Base-by-base conservation (phyloP, 164 flowering plant genomes). In the Umbilicus rupestris region DNA sequence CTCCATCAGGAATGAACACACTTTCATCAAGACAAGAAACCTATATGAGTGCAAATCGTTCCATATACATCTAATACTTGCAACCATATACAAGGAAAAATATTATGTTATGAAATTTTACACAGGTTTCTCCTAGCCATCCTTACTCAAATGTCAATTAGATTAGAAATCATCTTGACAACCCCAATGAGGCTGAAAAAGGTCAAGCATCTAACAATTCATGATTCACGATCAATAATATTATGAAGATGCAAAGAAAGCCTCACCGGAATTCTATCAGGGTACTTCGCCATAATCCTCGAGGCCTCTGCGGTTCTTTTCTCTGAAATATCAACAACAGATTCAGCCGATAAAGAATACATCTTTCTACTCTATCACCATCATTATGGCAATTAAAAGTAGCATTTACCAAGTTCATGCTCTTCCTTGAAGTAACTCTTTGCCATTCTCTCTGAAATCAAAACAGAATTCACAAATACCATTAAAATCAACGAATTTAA, bases 181-280 rank as follows among this genome's bases (percentile, higher is more conserved):
- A 5, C 28, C 7, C 11, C 55, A 49, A 14, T 2, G 20, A n/a
- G 28, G 5, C 64, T 5, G 9, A 37, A 33, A 33, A 37, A 35
- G 8, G 15, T 62, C 42, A 17, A 12, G 24, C 39, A 62, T 39
- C 9, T 33, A 35, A 33, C 0, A 5, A 17, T 12, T 22, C 5
- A 31, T 31, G n/a, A 31, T n/a, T n/a, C n/a, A n/a, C n/a, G n/a
- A n/a, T n/a, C n/a, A n/a, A n/a, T 1, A 22, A 1, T 8, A 62
- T 33, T 59, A 29, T 3, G 11, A 29, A 7, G 39, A 59, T 19
- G n/a, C 64, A 31, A 29, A n/a, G n/a, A 60, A 7, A 29, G n/a
- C 73, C 90, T 83, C 74, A 90, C 97, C 72, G 97, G 97, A 77
- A 90, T 85, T 60, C 95, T 84, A 67, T 90, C 97, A 2, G 97